Percentiles rank a stretch among this genome's conserved stretches.
Conservation (phyloP, 495 filamentous ascomycete genomes). For the Corynascus novoguineensis region DNA sequence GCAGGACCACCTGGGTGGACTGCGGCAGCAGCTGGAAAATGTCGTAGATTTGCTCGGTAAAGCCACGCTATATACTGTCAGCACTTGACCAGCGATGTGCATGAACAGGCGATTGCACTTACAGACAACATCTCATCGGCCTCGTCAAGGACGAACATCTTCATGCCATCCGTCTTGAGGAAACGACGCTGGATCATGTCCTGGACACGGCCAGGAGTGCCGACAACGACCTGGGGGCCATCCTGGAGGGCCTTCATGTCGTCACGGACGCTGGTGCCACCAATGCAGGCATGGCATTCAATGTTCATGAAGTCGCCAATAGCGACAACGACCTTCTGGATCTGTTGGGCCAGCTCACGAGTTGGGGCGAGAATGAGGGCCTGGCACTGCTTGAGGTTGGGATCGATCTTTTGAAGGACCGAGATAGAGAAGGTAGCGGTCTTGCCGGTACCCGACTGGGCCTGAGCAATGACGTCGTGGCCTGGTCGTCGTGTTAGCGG, state of each 20-base stretch:
- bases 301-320: conserved; percentile 99
- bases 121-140: conserved; percentile 88
- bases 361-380: conserved; percentile 96
- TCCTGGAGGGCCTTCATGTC: conserved; percentile 97
- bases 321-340: conserved; percentile 95
- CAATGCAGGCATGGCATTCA: conserved; percentile 97
- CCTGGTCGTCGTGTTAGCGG: conserved; percentile 49
- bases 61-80: conserved; percentile 64
- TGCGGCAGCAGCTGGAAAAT: conserved; percentile 96
- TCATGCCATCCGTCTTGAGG: conserved; percentile 89
- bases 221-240: conserved; percentile 93
- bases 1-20: conserved; percentile 93
- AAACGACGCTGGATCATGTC: conserved; percentile 99
- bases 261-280: conserved; percentile 93
- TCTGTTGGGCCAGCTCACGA: conserved; percentile 95
- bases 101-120: conserved; percentile 32
- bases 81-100: not conserved
- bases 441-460: conserved; percentile 98
- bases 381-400: conserved; percentile 78
- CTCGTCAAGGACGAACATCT: conserved; percentile 98
- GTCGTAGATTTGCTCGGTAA: conserved; percentile 99
- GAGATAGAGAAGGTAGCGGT: conserved; percentile 98
- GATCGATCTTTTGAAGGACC: conserved; percentile 90
- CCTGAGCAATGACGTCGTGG: conserved; percentile 97
- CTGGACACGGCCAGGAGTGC: conserved; percentile 90